Percentiles rank a stretch among this genome's conserved stretches.
phyloP scores from a whole-genome alignment of 768 basidiomycete species.

The Xerocomellus dryophilus region DNA sequence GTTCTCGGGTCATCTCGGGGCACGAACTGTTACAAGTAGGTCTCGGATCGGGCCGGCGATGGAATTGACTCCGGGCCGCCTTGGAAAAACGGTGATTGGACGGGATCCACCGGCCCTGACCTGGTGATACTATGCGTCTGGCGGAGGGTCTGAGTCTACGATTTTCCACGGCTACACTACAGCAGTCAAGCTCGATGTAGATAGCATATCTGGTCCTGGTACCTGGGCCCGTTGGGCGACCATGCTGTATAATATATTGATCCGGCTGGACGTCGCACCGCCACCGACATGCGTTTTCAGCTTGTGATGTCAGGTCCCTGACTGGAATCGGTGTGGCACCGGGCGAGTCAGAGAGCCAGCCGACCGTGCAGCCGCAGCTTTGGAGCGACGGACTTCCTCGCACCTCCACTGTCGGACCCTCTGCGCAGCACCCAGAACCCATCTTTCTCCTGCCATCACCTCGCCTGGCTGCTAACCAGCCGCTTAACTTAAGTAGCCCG shows the following conservation, averaged over 20 bases:
- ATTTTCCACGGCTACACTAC: background rate
- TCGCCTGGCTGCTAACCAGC: constrained; percentile 9
- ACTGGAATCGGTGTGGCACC: constrained; percentile 13
- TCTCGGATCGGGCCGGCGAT: constrained; percentile 2
- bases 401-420: background rate
- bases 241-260: constrained; percentile 14
- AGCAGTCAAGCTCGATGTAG: background rate
- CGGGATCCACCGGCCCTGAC: no score
- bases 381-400: constrained; percentile 7
- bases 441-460: background rate
- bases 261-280: constrained; percentile 14
- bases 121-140: no score
- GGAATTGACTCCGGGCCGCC: background rate
- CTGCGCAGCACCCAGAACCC: constrained; percentile 13
- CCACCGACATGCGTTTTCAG: constrained; percentile 23
- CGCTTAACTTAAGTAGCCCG: constrained; percentile 7
- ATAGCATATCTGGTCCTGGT: constrained; percentile 1
- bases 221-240: background rate
- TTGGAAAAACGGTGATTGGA: background rate
- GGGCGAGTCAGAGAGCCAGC: constrained; percentile 1
- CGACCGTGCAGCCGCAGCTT: constrained; percentile 10
- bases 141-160: no score
- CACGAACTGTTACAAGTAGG: background rate
- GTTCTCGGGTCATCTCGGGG: background rate
- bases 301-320: constrained; percentile 28